These are phyloP conservation scores for Oehlia diaphana DNA, from an alignment of 192 early-diverging fungal species.

Conservation along the genomic window DNA sequence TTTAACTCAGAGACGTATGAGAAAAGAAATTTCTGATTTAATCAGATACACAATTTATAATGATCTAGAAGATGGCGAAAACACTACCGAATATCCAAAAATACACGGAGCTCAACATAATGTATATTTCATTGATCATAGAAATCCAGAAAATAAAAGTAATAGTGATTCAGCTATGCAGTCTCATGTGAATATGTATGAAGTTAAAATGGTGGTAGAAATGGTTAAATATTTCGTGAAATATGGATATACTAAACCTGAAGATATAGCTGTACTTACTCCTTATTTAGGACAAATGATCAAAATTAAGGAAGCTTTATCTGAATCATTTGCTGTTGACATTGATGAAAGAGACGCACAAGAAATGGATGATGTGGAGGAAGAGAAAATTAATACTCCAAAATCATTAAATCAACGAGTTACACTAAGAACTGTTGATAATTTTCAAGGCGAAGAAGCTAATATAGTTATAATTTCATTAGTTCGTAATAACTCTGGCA, in stretches of 20 bases:
- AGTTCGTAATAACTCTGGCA: conserved; percentile 36
- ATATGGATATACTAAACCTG: conserved; percentile 47
- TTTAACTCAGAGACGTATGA: no score
- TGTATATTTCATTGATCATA: conserved; percentile 33
- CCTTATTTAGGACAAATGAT: conserved; percentile 34
- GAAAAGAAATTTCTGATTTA: no score
- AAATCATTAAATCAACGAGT: conserved; percentile 23
- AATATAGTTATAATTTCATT: conserved; percentile 42
- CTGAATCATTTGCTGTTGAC: conserved; percentile 30
- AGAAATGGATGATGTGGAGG: conserved; percentile 31
- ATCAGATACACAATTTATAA: no score
- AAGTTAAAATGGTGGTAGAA: conserved; percentile 45
- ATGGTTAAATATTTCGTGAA: conserved; percentile 40
- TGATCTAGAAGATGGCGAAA: conserved; percentile 33
- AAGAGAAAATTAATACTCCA: background rate
- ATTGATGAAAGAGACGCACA: conserved; percentile 7
- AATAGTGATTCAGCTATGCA: conserved; percentile 39
- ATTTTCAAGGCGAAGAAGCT: conserved; percentile 30
- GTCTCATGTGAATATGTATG: conserved; percentile 48
- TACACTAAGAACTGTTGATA: conserved; percentile 45
- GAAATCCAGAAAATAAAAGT: conserved; percentile 39
- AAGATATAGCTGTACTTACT: conserved; percentile 49
- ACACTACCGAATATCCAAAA: conserved; percentile 33
- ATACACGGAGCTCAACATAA: conserved; percentile 41
- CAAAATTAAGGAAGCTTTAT: conserved; percentile 39